Percentiles rank a stretch among this genome's conserved stretches.
Evolutionary conservation across 495 filamentous ascomycete genomes (phyloP).

Genomic region (Paragyromitra xinjiangensis): DNA sequence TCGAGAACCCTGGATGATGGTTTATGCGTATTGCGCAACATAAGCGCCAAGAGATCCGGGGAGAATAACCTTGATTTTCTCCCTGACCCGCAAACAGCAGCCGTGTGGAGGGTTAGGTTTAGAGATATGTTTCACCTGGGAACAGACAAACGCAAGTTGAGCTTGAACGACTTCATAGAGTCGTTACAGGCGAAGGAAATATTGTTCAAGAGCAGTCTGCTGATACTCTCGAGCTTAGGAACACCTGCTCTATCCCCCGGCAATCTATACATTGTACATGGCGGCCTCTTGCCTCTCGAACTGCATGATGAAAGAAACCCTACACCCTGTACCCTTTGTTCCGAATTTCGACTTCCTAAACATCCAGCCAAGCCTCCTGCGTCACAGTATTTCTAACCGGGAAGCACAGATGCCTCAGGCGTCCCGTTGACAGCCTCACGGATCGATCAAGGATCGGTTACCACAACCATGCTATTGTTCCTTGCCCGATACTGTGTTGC

Average conservation of each 20-base stretch:
- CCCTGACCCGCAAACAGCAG: background rate
- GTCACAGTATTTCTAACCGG: slow-evolving; percentile 31
- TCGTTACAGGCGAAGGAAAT: background rate
- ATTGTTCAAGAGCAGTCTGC: background rate
- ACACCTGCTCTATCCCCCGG: background rate
- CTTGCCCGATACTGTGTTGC: slow-evolving; percentile 24
- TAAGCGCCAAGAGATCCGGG: slow-evolving; percentile 32
- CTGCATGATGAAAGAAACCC: slow-evolving; percentile 2
- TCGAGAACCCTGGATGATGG: slow-evolving; percentile 14
- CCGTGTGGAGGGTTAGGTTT: slow-evolving; percentile 25
- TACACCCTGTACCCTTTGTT: slow-evolving; percentile 16
- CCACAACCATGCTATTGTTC: slow-evolving; percentile 49
- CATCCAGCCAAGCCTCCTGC: slow-evolving; percentile 30
- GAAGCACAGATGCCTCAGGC: slow-evolving; percentile 29
- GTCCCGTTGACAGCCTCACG: slow-evolving; percentile 43
- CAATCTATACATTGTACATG: background rate
- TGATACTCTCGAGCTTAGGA: background rate
- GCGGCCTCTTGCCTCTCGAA: background rate
- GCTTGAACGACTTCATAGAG: background rate
- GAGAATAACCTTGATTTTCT: slow-evolving; percentile 32
- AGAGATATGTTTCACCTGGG: background rate
- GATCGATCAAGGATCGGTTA: slow-evolving; percentile 53
- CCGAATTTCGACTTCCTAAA: background rate
- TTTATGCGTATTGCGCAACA: slow-evolving; percentile 39
- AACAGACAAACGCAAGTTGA: slow-evolving; percentile 7